Base-by-base conservation (phyloP, 495 filamentous ascomycete species). In the Aspergillus egyptiacus region DNA sequence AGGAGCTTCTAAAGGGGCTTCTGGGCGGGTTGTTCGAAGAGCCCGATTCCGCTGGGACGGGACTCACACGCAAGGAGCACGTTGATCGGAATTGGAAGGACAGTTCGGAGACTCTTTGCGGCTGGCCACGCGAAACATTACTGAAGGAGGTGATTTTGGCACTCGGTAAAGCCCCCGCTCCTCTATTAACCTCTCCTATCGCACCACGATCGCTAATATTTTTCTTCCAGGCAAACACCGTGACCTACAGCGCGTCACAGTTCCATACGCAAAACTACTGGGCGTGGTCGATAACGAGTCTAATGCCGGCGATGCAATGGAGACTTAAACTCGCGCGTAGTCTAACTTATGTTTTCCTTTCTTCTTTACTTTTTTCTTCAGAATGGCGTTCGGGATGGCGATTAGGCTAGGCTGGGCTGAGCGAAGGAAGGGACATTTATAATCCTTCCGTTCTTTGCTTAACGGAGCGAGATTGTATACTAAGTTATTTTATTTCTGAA, bases 71-170 rank as follows among this genome's bases (percentile, higher is more conserved):
- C 74, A 75, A 73, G 24, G 78, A 76, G 49, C 70, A 79, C 53
- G 82, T 83, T 17, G 77, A 79, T 40, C 74, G 74, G 14, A 75
- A 66, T 25, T 79, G 76, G 76, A 62, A 68, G 8, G 74, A 75
- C 25, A 64, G 64, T 31, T 68, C 63, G 1, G 74, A 74, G 32
- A 63, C 64, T 47, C 71, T 96, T 30, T 94, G 91, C 63, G 93
- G 94, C 38, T 96, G 88, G 89, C 80, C 88, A 55, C 77, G 87
- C 45, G 83, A 83, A 64, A 86, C 90, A 22, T 69, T 98, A 33
- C 61, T 97, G 55, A 91, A 86, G 71, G 88, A 86, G 45, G 91
- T 95, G 35, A 84, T 97, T 44, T 69, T 96, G 59, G 87, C 94
- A 61, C 76, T 98, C 34, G 93, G 93, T 95, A 84, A n/a, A 68